A percentile compares a stretch with the other conserved stretches of the same genome.
Evolutionary conservation across 2,329 filamentous ascomycete species (phyloP).

Genomic region (Fusarium verticillioides): DNA sequence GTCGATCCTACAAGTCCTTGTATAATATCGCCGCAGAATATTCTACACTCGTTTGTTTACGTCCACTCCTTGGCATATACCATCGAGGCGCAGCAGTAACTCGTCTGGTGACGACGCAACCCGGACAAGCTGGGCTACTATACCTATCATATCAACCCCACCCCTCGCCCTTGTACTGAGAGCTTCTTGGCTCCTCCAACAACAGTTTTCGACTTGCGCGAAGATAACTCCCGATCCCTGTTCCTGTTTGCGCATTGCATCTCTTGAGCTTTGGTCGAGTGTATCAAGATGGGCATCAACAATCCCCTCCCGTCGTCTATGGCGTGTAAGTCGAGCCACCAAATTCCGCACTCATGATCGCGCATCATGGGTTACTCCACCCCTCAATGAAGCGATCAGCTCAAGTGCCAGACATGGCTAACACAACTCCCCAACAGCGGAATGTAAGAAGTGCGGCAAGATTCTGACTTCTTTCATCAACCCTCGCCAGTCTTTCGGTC

Average conservation of each 20-base stretch:
- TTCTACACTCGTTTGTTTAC: constrained; percentile 8
- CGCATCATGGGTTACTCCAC: constrained; percentile 37
- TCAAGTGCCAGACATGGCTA: constrained; percentile 20
- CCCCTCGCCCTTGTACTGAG: constrained; percentile 24
- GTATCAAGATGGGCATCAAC: constrained; percentile 67
- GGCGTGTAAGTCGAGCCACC: constrained; percentile 66
- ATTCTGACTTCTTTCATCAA: constrained; percentile 96
- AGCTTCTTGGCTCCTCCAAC: constrained; percentile 34
- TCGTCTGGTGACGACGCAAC: constrained; percentile 35
- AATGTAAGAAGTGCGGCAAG: constrained; percentile 97
- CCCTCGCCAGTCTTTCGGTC: constrained; percentile 90
- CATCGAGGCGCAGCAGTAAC: constrained; percentile 37
- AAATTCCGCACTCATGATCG: constrained; percentile 21
- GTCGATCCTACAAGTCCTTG: constrained; percentile 4
- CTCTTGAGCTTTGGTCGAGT: neutral
- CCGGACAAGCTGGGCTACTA: constrained; percentile 19
- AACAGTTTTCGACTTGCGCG: constrained; percentile 11
- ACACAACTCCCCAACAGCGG: constrained; percentile 67
- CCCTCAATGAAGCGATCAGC: constrained; percentile 18
- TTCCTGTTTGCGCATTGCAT: neutral
- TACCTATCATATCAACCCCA: constrained; percentile 33
- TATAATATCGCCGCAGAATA: constrained; percentile 3
- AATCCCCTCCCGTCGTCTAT: constrained; percentile 75
- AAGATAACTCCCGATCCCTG: neutral
- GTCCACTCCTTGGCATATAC: constrained; percentile 13